phyloP scores from a whole-genome alignment of 768 basidiomycete genomes.

The Postia placenta region DNA sequence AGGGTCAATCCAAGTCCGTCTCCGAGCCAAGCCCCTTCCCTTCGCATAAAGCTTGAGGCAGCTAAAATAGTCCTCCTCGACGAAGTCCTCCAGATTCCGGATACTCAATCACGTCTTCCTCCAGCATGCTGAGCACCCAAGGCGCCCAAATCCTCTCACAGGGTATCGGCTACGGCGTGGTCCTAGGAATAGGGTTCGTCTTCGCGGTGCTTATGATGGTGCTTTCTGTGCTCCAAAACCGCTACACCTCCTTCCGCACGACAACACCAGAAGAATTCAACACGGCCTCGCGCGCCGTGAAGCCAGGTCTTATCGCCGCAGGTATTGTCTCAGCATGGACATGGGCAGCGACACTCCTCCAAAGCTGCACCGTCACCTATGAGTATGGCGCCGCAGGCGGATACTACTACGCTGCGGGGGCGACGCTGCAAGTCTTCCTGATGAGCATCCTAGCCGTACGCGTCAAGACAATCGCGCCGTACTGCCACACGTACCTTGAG shows the following conservation, averaged over 20 bases:
- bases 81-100: not conserved
- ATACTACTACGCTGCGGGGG: conserved; percentile 40
- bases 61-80: not conserved
- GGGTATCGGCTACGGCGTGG: not conserved
- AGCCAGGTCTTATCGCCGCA: conserved; percentile 82
- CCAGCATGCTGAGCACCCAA: not conserved
- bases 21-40: not conserved
- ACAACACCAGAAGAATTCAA: conserved; percentile 73
- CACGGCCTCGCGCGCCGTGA: conserved; percentile 70
- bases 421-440: conserved; percentile 40
- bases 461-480: conserved; percentile 48
- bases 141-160: not conserved
- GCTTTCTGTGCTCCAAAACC: conserved; percentile 67
- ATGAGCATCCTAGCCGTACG: conserved; percentile 41
- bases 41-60: not conserved
- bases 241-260: conserved; percentile 73
- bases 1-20: not conserved
- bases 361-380: conserved; percentile 1
- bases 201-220: conserved; percentile 73
- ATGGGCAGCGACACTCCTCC: conserved; percentile 1
- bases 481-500: conserved; percentile 46
- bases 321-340: conserved; percentile 30
- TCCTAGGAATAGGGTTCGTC: conserved; percentile 68
- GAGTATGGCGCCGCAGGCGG: not conserved
- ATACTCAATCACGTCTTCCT: not conserved